Evolutionary conservation across 2,329 filamentous ascomycete species (phyloP).

Genomic region (Xylaria multiplex): DNA sequence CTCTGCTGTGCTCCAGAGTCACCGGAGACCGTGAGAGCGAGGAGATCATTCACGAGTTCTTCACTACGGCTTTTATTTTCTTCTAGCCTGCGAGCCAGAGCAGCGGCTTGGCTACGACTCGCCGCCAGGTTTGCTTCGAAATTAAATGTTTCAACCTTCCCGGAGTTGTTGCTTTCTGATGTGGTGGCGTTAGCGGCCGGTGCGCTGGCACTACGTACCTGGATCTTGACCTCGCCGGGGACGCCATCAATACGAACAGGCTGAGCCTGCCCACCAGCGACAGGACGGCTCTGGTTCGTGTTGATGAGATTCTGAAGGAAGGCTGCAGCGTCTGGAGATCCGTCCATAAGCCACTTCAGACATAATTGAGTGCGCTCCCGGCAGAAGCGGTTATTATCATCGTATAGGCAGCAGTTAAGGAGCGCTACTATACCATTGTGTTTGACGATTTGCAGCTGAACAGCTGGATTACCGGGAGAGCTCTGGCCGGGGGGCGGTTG

Average conservation of each 20-base stretch:
- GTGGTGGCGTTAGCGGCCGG: conserved; percentile 35
- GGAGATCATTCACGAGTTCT: conserved; percentile 49
- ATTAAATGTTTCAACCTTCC: conserved; percentile 23
- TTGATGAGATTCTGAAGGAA: conserved; percentile 73
- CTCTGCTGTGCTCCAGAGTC: conserved; percentile 30
- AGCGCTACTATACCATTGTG: conserved; percentile 88
- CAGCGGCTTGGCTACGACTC: conserved; percentile 30
- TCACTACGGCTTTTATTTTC: conserved; percentile 47
- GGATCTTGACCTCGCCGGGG: conserved; percentile 65
- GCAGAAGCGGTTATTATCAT: conserved; percentile 93
- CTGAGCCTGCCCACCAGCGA: conserved; percentile 46
- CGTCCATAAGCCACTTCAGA: conserved; percentile 83
- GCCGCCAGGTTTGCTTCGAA: conserved; percentile 33
- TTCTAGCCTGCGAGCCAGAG: conserved; percentile 38
- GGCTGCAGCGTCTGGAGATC: conserved; percentile 76
- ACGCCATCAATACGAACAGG: conserved; percentile 66
- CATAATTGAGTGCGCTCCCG: conserved; percentile 91
- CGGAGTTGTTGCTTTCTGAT: conserved; percentile 7
- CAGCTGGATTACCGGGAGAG: conserved; percentile 73
- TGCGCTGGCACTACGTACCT: conserved; percentile 55
- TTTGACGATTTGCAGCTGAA: conserved; percentile 87
- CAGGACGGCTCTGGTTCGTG: conserved; percentile 42
- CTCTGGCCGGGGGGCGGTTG: conserved; percentile 77
- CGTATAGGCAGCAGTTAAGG: conserved; percentile 88
- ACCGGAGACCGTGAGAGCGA: conserved; percentile 44